These are phyloP conservation scores for Pseudocercospora musae DNA, from an alignment of 2,329 filamentous ascomycete genomes.

Conservation along the genomic window DNA sequence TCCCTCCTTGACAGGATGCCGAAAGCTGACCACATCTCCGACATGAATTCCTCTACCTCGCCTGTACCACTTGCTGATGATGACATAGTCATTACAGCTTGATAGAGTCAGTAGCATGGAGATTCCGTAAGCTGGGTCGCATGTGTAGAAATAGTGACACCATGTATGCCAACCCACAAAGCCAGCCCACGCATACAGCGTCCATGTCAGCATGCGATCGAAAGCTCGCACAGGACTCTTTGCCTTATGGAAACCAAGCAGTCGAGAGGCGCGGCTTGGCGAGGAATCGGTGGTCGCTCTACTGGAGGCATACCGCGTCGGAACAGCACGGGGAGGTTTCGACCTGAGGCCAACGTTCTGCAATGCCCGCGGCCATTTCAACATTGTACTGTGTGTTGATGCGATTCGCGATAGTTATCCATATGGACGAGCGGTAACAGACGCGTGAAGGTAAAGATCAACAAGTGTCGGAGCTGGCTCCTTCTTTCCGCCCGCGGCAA, in stretches of 20 bases:
- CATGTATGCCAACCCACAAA: neutral
- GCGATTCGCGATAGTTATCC: neutral
- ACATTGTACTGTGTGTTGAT: too few species aligned
- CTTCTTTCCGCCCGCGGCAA: neutral
- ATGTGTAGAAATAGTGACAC: slow-evolving; percentile 55
- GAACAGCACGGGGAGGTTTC: neutral
- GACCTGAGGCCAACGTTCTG: neutral
- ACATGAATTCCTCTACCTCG: slow-evolving; percentile 65
- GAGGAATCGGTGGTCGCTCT: neutral
- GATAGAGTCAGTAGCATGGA: slow-evolving; percentile 88
- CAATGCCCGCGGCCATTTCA: neutral
- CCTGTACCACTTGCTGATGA: slow-evolving; percentile 66
- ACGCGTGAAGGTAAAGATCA: neutral
- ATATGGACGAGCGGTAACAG: neutral
- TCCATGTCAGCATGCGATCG: neutral
- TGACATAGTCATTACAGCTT: slow-evolving; percentile 63
- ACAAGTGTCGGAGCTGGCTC: neutral
- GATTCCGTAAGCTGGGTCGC: slow-evolving; percentile 63
- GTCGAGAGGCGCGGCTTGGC: neutral
- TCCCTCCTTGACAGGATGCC: slow-evolving; percentile 62
- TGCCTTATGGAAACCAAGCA: neutral
- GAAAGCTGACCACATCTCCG: slow-evolving; percentile 81
- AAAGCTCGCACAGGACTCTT: neutral
- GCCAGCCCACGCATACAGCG: neutral
- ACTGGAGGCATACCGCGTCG: neutral